Percentiles rank a stretch among this genome's conserved stretches.
These are phyloP conservation scores for Penicillium sp. DNA, from an alignment of 2,329 filamentous ascomycete species.

Conservation along the genomic window DNA sequence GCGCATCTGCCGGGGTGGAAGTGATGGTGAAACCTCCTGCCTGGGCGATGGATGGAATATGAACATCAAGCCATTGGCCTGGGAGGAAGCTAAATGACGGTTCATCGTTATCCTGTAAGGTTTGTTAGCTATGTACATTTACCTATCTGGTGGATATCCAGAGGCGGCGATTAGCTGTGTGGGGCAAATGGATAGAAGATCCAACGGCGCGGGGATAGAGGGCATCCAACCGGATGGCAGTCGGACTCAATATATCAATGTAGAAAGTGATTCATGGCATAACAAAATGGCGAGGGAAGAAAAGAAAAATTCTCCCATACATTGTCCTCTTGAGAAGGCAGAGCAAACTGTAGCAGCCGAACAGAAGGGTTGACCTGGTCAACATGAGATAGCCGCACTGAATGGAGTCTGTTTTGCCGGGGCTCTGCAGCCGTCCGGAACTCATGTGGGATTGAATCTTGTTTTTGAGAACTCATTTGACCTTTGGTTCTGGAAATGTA, in stretches of 20 bases:
- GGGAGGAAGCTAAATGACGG: constrained; percentile 63
- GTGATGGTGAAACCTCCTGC: constrained; percentile 88
- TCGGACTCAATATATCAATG: not conserved
- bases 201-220: not conserved
- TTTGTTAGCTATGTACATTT: not conserved
- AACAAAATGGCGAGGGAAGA: not conserved
- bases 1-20: constrained; percentile 63
- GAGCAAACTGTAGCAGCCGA: constrained; percentile 64
- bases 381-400: constrained; percentile 61
- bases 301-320: constrained; percentile 19
- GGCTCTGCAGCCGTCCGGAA: constrained; percentile 73
- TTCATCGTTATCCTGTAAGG: constrained; percentile 23
- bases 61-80: constrained; percentile 86
- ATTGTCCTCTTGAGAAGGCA: constrained; percentile 57
- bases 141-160: too few relatives aligned
- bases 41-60: constrained; percentile 65
- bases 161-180: not conserved
- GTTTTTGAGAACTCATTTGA: constrained; percentile 33
- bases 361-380: constrained; percentile 65
- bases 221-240: not conserved
- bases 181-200: not conserved
- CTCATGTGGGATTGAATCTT: constrained; percentile 55
- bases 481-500: constrained; percentile 1
- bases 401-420: constrained; percentile 64
- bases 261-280: not conserved